Conservation (phyloP, 2,329 filamentous ascomycete species). For the Beauveria medogensis region DNA sequence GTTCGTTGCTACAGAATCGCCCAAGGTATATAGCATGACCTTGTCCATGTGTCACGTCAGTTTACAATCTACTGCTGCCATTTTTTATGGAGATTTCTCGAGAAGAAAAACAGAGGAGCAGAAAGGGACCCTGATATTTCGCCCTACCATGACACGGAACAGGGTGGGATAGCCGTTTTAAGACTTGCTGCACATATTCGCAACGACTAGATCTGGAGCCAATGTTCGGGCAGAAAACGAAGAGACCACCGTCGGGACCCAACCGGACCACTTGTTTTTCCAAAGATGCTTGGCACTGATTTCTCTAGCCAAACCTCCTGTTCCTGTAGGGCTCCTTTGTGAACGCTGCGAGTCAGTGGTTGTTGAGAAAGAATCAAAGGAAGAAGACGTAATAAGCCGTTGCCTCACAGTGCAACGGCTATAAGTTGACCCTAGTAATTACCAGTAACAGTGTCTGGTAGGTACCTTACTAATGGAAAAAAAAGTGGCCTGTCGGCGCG, state of each 20-base stretch:
- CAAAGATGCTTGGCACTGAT: constrained; percentile 51
- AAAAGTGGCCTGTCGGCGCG: no score
- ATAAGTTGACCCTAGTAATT: no score
- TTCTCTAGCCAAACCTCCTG: constrained; percentile 51
- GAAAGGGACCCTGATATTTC: not conserved
- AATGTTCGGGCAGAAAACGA: constrained; percentile 57
- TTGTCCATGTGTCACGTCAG: not conserved
- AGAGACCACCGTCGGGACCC: constrained; percentile 42
- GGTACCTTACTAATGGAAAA: no score
- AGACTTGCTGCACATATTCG: constrained; percentile 47
- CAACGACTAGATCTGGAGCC: constrained; percentile 45
- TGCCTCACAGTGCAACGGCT: constrained; percentile 44
- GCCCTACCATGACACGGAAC: constrained; percentile 3
- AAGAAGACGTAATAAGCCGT: not conserved
- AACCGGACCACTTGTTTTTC: constrained; percentile 40
- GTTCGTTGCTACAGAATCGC: not conserved
- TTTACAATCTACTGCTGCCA: not conserved
- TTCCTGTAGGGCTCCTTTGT: constrained; percentile 46
- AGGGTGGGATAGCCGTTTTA: constrained; percentile 37
- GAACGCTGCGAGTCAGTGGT: no score
- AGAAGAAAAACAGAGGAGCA: no score
- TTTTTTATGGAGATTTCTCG: no score
- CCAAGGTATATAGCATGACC: not conserved
- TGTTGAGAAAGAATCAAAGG: not conserved
- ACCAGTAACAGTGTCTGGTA: no score